Evolutionary conservation across 1,139 yeast genomes (phyloP), one percentile per base, ranked within the genome.

Genomic region (Sugiyamaella neomexicana): DNA sequence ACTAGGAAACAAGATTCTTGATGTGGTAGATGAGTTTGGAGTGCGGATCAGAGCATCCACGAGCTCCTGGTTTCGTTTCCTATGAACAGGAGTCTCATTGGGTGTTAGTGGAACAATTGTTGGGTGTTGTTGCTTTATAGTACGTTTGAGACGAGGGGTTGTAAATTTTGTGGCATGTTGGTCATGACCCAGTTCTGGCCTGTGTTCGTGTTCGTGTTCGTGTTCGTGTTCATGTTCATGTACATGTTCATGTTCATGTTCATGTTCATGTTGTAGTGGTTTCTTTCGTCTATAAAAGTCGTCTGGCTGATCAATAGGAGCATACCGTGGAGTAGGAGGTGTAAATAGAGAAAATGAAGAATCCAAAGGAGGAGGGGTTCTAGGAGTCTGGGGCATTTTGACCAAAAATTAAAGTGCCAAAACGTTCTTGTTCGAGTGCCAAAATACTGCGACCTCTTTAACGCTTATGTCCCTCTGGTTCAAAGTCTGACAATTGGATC

Each of bases 291-390:
- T 38, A 47, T 55, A 59, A 46, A 56, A 51, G n/a, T 38, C 34
- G 53, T 69, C 67, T 41, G 68, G 67, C 58, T 70, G 73, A 39
- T 66, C 72, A 51, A 70, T 62, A 10, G 73, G 69, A 8, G 70
- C 73, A 55, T 60, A 68, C 20, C 71, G 63, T 10, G 74, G 74
- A 8, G 74, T 71, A 5, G 66, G 62, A 1, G 74, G 74, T 20
- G 72, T 69, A 53, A 61, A 59, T 8, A 60, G 61, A 52, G 52
- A 57, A 39, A 55, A 58, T 46, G 56, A 48, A 38, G 57, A 50
- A 45, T 51, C 52, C 58, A 59, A 40, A 13, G 57, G 57, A 15
- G 65, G 72, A 38, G 73, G 73, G 5, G 73, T 70, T 20, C 59
- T 54, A 17, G 69, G 70, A 10, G 61, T 55, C 46, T 31, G 50